Conservation (phyloP, 495 filamentous ascomycete species). For the Achaetomiella virescens region DNA sequence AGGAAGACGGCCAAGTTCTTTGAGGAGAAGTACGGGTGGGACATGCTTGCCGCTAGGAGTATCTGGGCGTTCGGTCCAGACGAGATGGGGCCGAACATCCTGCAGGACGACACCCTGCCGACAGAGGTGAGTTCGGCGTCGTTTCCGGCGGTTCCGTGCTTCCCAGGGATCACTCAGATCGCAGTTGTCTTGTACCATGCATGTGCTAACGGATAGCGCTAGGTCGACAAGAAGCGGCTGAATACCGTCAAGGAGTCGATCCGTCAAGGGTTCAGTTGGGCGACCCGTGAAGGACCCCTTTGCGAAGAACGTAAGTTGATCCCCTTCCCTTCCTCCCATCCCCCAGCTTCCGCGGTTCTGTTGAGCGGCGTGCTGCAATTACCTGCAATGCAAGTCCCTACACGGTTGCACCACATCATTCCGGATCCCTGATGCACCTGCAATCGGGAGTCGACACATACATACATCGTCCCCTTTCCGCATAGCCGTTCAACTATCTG, state of each 20-base stretch:
- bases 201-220: constrained; percentile 12
- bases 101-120: constrained; percentile 93
- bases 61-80: constrained; percentile 99
- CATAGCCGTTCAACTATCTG: not conserved
- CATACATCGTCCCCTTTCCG: not conserved
- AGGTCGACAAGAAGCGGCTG: constrained; percentile 88
- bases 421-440: not conserved
- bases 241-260: constrained; percentile 83
- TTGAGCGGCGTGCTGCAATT: constrained; percentile 18
- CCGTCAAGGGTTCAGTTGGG: constrained; percentile 94
- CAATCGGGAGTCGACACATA: not conserved
- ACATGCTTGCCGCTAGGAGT: constrained; percentile 84
- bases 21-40: constrained; percentile 95
- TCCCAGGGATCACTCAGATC: not conserved
- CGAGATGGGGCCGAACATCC: constrained; percentile 89
- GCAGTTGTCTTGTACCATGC: not conserved
- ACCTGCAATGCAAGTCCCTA: not conserved
- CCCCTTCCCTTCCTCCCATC: constrained; percentile 8
- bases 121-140: constrained; percentile 52
- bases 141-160: constrained; percentile 8
- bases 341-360: not conserved
- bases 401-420: not conserved
- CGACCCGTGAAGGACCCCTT: constrained; percentile 85
- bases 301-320: constrained; percentile 89
- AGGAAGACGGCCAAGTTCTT: constrained; percentile 94